These are phyloP conservation scores for Stemphylium beticola DNA, from an alignment of 2,329 filamentous ascomycete genomes.

Conservation along the genomic window DNA sequence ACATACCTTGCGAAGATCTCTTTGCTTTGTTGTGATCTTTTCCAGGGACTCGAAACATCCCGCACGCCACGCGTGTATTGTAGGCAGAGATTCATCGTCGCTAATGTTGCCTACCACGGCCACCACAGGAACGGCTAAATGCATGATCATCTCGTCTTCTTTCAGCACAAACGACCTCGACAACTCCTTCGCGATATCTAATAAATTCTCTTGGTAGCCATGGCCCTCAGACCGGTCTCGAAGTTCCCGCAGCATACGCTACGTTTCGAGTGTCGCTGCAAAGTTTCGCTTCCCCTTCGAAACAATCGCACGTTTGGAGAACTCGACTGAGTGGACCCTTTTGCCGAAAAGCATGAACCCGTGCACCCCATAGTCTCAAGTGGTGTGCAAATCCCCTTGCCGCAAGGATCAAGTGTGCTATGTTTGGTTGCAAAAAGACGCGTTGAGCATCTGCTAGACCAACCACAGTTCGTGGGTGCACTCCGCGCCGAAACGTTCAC, in stretches of 20 bases:
- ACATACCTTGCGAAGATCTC: not conserved
- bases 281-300: slow-evolving; percentile 12
- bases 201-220: not conserved
- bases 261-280: slow-evolving; percentile 14
- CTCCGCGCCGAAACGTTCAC: slow-evolving; percentile 9
- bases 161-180: not conserved
- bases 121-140: not conserved
- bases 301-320: slow-evolving; percentile 14
- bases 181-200: not conserved
- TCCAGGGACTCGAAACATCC: not conserved
- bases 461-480: slow-evolving; percentile 4
- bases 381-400: not conserved
- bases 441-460: not conserved
- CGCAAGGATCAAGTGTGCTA: slow-evolving; percentile 2
- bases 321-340: not conserved
- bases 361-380: slow-evolving; percentile 2
- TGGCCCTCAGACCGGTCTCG: slow-evolving; percentile 5
- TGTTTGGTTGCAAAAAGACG: slow-evolving; percentile 8
- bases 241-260: slow-evolving; percentile 5
- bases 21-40: not conserved
- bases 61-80: not conserved
- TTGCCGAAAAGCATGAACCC: slow-evolving; percentile 3
- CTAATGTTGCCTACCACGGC: not conserved
- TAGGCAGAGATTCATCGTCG: not conserved
- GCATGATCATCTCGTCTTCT: not conserved